phyloP scores from a whole-genome alignment of 805 yeast genomes.

The Starmera pachycereana region DNA sequence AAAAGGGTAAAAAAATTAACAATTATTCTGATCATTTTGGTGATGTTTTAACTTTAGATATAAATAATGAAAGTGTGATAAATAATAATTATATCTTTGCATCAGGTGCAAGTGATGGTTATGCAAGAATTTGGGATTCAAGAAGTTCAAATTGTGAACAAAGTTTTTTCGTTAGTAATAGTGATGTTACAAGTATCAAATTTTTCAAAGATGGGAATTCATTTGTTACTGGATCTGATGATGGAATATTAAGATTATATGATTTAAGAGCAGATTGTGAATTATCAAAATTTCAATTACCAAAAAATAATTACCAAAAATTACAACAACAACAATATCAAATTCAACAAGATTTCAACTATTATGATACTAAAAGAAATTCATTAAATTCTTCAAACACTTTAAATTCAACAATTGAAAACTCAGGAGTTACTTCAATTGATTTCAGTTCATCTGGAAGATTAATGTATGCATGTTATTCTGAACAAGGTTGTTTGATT shows the following conservation, averaged over 20 bases:
- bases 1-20: constrained; percentile 40
- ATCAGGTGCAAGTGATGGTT: constrained; percentile 62
- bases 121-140: constrained; percentile 56
- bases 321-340: constrained; percentile 1
- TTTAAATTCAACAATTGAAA: constrained; percentile 28
- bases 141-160: constrained; percentile 37
- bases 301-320: constrained; percentile 4
- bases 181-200: constrained; percentile 54
- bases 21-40: constrained; percentile 61
- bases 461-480: constrained; percentile 61
- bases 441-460: constrained; percentile 72
- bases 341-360: constrained; percentile 7
- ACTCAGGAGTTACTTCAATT: constrained; percentile 61
- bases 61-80: constrained; percentile 13
- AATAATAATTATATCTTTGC: constrained; percentile 29
- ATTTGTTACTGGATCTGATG: constrained; percentile 71
- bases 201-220: constrained; percentile 65
- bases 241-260: constrained; percentile 56
- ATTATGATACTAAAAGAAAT: constrained; percentile 14
- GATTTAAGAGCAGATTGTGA: constrained; percentile 75
- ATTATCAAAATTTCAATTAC: constrained; percentile 36
- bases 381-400: constrained; percentile 21
- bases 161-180: constrained; percentile 42
- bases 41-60: constrained; percentile 48
- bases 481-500: constrained; percentile 62